phyloP scores from a whole-genome alignment of 1,284 basidiomycete species.

The Cystobasidium pallidum region DNA sequence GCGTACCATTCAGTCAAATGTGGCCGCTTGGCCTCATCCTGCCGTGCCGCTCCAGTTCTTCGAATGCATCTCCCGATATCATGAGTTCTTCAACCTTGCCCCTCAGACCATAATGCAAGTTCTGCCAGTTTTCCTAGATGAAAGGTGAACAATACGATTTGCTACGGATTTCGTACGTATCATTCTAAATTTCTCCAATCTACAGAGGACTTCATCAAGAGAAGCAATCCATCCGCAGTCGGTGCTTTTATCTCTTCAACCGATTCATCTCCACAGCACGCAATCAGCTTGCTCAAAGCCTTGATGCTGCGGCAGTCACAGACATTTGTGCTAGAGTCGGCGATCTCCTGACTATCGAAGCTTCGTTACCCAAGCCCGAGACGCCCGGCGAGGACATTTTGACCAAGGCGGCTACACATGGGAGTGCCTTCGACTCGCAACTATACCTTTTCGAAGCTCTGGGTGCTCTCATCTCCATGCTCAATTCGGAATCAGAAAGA shows the following conservation, averaged over 20 bases:
- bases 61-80: slow-evolving; percentile 87
- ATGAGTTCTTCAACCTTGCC: slow-evolving; percentile 93
- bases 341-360: slow-evolving; percentile 60
- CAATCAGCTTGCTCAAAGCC: slow-evolving; percentile 66
- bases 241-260: slow-evolving; percentile 90
- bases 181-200: too few relatives aligned
- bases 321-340: slow-evolving; percentile 74
- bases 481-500: slow-evolving; percentile 4
- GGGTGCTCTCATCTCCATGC: slow-evolving; percentile 61
- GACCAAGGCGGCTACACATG: slow-evolving; percentile 74
- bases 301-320: slow-evolving; percentile 67
- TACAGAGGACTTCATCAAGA: slow-evolving; percentile 83
- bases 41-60: slow-evolving; percentile 92
- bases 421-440: slow-evolving; percentile 83
- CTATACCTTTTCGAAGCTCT: slow-evolving; percentile 92
- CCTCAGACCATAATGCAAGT: slow-evolving; percentile 82
- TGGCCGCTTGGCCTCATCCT: slow-evolving; percentile 81
- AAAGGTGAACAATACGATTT: too few relatives aligned
- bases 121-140: slow-evolving; percentile 84
- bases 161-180: too few relatives aligned
- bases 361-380: slow-evolving; percentile 60
- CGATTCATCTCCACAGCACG: slow-evolving; percentile 86
- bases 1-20: slow-evolving; percentile 78
- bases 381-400: slow-evolving; percentile 65
- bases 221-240: slow-evolving; percentile 71